These are phyloP conservation scores for Microbotryum silenes-acaulis DNA, from an alignment of 1,284 basidiomycete genomes.

Conservation along the genomic window DNA sequence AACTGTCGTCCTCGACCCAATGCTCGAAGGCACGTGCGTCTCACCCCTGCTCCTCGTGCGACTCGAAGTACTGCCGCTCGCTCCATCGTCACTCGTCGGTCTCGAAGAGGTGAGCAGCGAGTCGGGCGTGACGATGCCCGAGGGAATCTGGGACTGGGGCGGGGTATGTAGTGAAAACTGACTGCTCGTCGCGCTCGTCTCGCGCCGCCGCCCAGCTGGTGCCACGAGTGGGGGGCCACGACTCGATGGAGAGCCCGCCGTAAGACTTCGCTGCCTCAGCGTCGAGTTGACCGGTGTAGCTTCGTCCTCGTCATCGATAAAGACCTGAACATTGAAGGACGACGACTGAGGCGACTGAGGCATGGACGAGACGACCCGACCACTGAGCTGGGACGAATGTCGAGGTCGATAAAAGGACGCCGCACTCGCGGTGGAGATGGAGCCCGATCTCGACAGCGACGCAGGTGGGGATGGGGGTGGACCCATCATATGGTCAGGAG, in stretches of 20 bases:
- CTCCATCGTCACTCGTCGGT: too few species aligned
- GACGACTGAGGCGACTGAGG: too few species aligned
- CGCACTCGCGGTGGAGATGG: conserved; percentile 9
- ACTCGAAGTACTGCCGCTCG: too few species aligned
- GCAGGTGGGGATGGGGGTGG: not conserved
- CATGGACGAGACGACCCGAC: conserved; percentile 1
- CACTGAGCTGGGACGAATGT: conserved; percentile 30
- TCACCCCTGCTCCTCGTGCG: too few species aligned
- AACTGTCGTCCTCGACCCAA: too few species aligned
- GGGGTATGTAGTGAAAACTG: not conserved
- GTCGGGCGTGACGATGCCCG: too few species aligned
- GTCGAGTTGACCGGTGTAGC: not conserved
- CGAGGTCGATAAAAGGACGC: conserved; percentile 31
- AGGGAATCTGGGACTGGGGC: not conserved
- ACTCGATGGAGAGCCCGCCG: not conserved
- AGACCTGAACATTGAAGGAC: conserved; percentile 1
- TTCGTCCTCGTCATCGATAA: conserved; percentile 10
- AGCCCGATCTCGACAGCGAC: not conserved
- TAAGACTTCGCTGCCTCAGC: not conserved
- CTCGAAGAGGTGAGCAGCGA: too few species aligned
- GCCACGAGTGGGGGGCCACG: not conserved
- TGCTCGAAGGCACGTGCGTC: too few species aligned
- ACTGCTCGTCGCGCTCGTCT: not conserved
- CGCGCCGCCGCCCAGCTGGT: not conserved
- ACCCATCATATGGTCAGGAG: not conserved